Percentiles rank a stretch among this genome's conserved stretches.
Conservation (phyloP, 192 early-diverging fungal genomes). For the Tieghemiomyces parasiticus region DNA sequence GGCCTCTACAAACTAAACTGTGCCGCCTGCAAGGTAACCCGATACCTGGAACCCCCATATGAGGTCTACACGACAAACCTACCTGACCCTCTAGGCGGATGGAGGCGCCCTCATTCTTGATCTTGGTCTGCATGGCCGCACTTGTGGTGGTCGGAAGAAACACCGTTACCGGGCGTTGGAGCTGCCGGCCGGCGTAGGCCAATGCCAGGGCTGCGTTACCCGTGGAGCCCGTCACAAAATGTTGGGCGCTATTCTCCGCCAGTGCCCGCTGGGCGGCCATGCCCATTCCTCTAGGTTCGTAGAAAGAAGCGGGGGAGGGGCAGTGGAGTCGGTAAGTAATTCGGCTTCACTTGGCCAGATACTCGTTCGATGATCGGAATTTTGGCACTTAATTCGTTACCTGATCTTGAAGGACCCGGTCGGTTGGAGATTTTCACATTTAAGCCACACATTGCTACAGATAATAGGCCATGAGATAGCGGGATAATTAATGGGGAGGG, state of each 20-base stretch:
- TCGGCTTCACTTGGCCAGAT: not conserved
- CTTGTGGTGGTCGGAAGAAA: slow-evolving; percentile 35
- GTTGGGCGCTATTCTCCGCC: slow-evolving; percentile 24
- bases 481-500: too few relatives aligned
- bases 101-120: slow-evolving; percentile 43
- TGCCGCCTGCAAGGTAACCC: not conserved
- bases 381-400: too few relatives aligned
- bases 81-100: slow-evolving; percentile 32
- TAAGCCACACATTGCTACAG: slow-evolving; percentile 50
- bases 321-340: not conserved
- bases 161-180: slow-evolving; percentile 35
- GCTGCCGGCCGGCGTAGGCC: slow-evolving; percentile 46
- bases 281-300: slow-evolving; percentile 40
- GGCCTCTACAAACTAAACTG: not conserved
- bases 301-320: not conserved
- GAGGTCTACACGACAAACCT: slow-evolving; percentile 8
- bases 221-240: slow-evolving; percentile 40
- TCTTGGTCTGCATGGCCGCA: slow-evolving; percentile 32
- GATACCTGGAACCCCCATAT: not conserved
- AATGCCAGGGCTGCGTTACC: slow-evolving; percentile 51
- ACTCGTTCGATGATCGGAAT: not conserved
- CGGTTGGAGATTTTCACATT: slow-evolving; percentile 61
- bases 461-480: not conserved
- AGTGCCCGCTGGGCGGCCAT: slow-evolving; percentile 36
- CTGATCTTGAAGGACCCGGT: slow-evolving; percentile 64